Conservation (phyloP, 495 filamentous ascomycete genomes). For the Peziza echinospora region DNA sequence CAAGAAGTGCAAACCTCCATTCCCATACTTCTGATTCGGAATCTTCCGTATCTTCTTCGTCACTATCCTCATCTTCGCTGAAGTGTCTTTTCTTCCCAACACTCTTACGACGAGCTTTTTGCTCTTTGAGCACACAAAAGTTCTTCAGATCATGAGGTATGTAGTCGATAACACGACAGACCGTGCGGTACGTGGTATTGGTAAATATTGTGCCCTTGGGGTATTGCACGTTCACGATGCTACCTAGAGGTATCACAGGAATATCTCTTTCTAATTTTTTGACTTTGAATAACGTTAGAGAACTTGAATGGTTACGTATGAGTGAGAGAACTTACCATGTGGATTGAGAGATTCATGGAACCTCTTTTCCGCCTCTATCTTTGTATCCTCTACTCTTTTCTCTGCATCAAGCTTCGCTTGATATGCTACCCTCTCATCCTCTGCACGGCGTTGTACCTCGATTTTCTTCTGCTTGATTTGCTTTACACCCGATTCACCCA, state of each 20-base stretch:
- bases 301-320: no score
- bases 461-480: constrained; percentile 40
- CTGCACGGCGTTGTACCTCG: constrained; percentile 35
- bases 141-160: constrained; percentile 48
- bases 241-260: no score
- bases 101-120: constrained; percentile 6
- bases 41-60: constrained; percentile 4
- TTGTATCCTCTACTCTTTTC: constrained; percentile 11
- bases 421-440: constrained; percentile 20
- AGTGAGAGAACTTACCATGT: no score
- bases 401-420: constrained; percentile 12
- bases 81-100: background rate
- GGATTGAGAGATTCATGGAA: no score
- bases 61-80: constrained; percentile 3
- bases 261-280: no score
- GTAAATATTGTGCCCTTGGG: constrained; percentile 37
- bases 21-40: constrained; percentile 33
- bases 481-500: constrained; percentile 31
- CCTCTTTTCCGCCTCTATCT: constrained; percentile 1
- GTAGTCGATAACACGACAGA: constrained; percentile 63
- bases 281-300: no score
- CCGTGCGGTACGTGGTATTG: constrained; percentile 45
- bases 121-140: constrained; percentile 35
- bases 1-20: constrained; percentile 55
- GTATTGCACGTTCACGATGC: no score